phyloP scores from a whole-genome alignment of 73 alveolate genomes.

The Tetrahymena borealis region DNA sequence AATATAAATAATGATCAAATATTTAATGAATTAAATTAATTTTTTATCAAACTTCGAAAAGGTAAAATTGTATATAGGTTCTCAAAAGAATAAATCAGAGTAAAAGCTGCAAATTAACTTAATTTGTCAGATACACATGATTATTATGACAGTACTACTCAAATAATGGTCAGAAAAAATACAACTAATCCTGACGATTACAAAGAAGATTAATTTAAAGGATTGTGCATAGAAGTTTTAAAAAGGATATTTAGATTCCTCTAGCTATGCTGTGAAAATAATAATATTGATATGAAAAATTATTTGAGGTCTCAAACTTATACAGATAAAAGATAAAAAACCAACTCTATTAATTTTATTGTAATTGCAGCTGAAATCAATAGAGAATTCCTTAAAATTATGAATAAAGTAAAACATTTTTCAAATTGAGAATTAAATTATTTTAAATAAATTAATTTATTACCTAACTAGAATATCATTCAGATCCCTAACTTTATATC shows the following conservation, averaged over 20 bases:
- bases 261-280: not conserved
- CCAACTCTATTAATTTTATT: not conserved
- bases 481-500: not conserved
- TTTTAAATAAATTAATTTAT: not conserved
- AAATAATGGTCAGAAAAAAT: constrained; percentile 2
- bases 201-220: not conserved
- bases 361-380: not conserved
- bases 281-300: not conserved
- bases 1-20: not conserved
- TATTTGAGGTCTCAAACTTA: not conserved
- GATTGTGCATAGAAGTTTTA: not conserved
- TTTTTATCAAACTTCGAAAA: not conserved
- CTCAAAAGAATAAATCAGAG: not conserved
- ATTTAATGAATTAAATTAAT: not conserved
- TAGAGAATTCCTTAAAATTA: not conserved
- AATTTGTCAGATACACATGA: not conserved
- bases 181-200: not conserved
- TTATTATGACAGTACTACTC: not conserved
- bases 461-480: not conserved
- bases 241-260: not conserved
- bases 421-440: not conserved
- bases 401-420: not conserved
- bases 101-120: not conserved
- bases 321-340: not conserved
- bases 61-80: not conserved